Evolutionary conservation across 2,329 filamentous ascomycete genomes (phyloP), one percentile per base, ranked within the genome.

Genomic region (Pseudogymnoascus sp.): DNA sequence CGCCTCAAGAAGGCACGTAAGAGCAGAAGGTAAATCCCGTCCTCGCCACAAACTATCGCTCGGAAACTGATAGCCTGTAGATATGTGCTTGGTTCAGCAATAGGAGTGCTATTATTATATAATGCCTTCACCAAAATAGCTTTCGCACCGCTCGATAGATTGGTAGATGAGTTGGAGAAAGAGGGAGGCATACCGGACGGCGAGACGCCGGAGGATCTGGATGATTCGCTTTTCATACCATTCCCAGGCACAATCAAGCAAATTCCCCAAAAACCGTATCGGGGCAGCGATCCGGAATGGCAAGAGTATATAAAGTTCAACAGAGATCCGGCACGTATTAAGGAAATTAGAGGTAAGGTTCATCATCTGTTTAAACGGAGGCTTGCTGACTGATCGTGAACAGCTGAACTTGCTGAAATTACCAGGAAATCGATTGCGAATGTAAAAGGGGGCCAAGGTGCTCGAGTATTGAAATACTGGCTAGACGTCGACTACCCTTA

Each of bases 281-380:
- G 77, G 65, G 79, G 79, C 61, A 77, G 75, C 26, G 85, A 88
- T 67, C 85, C 86, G 2, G 87, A 89, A 72, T 89, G 84, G 84
- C 76, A 79, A 65, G 77, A 79, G 59, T 89, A 87, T 66, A 70
- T 85, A 15, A 80, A 80, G 63, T 75, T 88, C n/a, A 83, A 80
- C 65, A 80, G 79, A 66, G 80, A 88, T 65, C 72, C 70, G 13
- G 72, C 80, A 46, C 75, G 80, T 9, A 75, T 82, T 23, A 70
- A 78, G 17, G 66, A 64, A 59, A 59, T 69, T 46, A 46, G 66
- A 65, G 65, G 67, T 69, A 21, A 44, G 64, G 62, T 1, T 44
- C 44, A 23, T n/a, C 19, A 19, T 62, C 17, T 23, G 35, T 56
- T 53, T 19, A 15, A 21, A 33, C 4, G 29, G 7, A 33, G 26